A percentile compares a stretch with the other conserved stretches of the same genome.
Conservation (phyloP, 2,329 filamentous ascomycete species). For the Botrytis cinerea region DNA sequence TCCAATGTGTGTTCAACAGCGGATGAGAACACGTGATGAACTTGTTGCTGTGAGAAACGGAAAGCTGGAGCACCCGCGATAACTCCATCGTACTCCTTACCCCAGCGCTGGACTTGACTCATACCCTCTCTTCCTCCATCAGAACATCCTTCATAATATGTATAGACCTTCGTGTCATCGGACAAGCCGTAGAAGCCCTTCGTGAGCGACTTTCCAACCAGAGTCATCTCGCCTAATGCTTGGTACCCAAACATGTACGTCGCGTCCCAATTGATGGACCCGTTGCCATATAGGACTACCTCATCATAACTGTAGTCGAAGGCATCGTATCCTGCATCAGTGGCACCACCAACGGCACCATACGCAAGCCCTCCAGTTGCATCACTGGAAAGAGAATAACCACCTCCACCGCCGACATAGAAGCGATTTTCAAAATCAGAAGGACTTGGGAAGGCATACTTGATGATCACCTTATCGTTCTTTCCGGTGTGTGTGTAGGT, state of each 20-base stretch:
- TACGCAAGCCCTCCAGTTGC: conserved; percentile 48
- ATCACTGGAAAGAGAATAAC: conserved; percentile 44
- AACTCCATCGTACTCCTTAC: conserved; percentile 48
- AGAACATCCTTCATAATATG: conserved; percentile 46
- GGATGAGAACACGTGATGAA: conserved; percentile 42
- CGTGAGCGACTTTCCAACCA: conserved; percentile 48
- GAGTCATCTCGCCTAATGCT: conserved; percentile 43
- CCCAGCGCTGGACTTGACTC: conserved; percentile 47
- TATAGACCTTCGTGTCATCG: conserved; percentile 25
- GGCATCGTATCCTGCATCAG: conserved; percentile 53
- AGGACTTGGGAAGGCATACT: conserved; percentile 48
- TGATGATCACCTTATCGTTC: conserved; percentile 42
- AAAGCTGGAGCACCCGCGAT: conserved; percentile 51
- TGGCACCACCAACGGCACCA: conserved; percentile 50
- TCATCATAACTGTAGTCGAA: conserved; percentile 47
- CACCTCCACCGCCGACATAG: conserved; percentile 49
- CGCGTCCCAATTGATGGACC: conserved; percentile 41
- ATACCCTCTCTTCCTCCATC: conserved; percentile 52
- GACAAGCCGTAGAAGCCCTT: conserved; percentile 45
- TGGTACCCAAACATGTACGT: conserved; percentile 46
- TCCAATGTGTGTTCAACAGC: conserved; percentile 45
- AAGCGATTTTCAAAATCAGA: conserved; percentile 49
- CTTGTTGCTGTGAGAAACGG: conserved; percentile 50
- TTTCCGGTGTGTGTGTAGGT: conserved; percentile 48
- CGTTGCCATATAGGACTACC: conserved; percentile 41